Base-by-base conservation (phyloP, 176 grass and related monocot species). In the Carex parvula region DNA sequence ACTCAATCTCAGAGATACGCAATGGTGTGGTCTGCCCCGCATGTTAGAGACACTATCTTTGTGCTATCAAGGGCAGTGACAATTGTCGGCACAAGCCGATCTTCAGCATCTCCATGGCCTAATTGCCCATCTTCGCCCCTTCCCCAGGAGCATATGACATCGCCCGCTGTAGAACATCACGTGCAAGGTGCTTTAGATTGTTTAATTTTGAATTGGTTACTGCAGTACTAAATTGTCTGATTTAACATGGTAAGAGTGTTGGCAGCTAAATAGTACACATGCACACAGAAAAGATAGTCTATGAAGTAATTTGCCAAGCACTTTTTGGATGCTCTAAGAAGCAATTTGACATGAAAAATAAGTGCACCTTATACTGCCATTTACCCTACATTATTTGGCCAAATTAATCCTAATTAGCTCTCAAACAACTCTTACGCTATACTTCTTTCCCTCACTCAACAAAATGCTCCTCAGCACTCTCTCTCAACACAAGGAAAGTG, bases 91-190 rank as follows among this genome's bases (percentile, higher is more conserved):
- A 87, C 52, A 57, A 84, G 86, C 9, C 90, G 54, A 80, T 94
- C 92, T 81, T 94, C 92, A 41, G 90, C 90, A 64, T 94, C 92
- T 62, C 92, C 92, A 87, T 94, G 92, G 4, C 92, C 92, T 7
- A 94, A 76, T 85, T 92, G 92, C 77, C 92, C 92, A 50, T 94
- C 92, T 78, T 94, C 92, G 18, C 92, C 92, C 9, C 92, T 89
- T 35, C 92, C 92, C 92, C 92, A 94, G 6, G 92, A 92, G 81
- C 92, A 92, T 65, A 92, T 71, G 22, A 85, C 58, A 52, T 87
- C 81, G 35, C 81, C 70, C 22, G 88, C 92, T 92, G 70, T 60
- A 81, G 81, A 21, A 89, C 37, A 71, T 20, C 39, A 44, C 5
- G 3, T 4, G 16, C 32, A 16, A 8, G 37, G 33, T 22, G n/a